Conservation (phyloP, 768 basidiomycete genomes). For the Lepiota venenata region DNA sequence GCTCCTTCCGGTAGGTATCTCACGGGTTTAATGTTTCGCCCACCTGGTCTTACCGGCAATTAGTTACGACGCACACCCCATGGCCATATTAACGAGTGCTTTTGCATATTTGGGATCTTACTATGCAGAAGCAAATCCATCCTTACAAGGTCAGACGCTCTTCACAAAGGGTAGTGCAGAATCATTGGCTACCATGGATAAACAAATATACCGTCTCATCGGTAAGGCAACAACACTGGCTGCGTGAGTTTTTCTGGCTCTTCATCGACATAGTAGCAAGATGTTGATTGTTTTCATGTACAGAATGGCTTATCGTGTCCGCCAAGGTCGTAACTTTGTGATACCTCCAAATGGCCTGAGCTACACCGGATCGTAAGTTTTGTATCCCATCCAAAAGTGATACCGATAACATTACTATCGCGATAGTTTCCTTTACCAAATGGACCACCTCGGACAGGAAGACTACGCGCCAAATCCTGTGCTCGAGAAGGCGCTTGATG, state of each 20-base stretch:
- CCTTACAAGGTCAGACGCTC: slow-evolving; percentile 81
- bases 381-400: background rate
- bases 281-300: slow-evolving; percentile 1
- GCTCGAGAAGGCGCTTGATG: slow-evolving; percentile 83
- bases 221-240: slow-evolving; percentile 89
- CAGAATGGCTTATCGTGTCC: slow-evolving; percentile 91
- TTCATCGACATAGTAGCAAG: background rate
- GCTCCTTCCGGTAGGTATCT: slow-evolving; percentile 52
- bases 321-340: slow-evolving; percentile 88
- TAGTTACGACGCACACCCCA: slow-evolving; percentile 90
- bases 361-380: slow-evolving; percentile 76
- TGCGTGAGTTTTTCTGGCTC: slow-evolving; percentile 47
- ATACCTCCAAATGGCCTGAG: slow-evolving; percentile 77
- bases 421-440: slow-evolving; percentile 80
- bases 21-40: background rate
- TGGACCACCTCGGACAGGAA: slow-evolving; percentile 76
- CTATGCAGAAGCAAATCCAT: slow-evolving; percentile 87
- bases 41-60: background rate
- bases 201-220: slow-evolving; percentile 85
- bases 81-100: slow-evolving; percentile 85
- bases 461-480: slow-evolving; percentile 81
- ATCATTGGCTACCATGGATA: slow-evolving; percentile 82
- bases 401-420: background rate
- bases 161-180: slow-evolving; percentile 64
- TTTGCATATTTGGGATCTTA: slow-evolving; percentile 88